Evolutionary conservation across 2,329 filamentous ascomycete genomes (phyloP).

Genomic region (Penicillium thymicola): DNA sequence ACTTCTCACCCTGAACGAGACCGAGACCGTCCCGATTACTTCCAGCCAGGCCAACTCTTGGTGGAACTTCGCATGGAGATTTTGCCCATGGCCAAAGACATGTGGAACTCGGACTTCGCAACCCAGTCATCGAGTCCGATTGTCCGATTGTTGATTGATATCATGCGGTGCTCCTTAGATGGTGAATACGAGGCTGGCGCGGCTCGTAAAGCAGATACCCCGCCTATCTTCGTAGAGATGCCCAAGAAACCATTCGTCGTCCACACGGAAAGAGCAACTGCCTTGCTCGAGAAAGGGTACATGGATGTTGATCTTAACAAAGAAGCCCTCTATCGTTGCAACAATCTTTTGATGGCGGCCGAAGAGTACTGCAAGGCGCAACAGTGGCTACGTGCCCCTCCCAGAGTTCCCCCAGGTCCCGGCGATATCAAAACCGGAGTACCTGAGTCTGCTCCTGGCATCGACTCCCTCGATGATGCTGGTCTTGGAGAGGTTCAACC

Average conservation of each 20-base stretch:
- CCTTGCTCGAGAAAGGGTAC: conserved; percentile 48
- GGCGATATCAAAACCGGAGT: conserved; percentile 48
- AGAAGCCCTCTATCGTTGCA: conserved; percentile 80
- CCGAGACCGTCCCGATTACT: conserved; percentile 57
- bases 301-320: conserved; percentile 60
- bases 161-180: conserved; percentile 72
- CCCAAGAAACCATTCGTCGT: conserved; percentile 53
- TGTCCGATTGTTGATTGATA: conserved; percentile 75
- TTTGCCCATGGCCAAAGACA: conserved; percentile 67
- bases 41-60: conserved; percentile 70
- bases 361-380: conserved; percentile 73
- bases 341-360: conserved; percentile 60
- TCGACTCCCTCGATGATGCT: conserved; percentile 31
- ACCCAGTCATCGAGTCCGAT: conserved; percentile 76
- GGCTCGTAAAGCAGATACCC: conserved; percentile 60
- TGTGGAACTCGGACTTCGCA: conserved; percentile 83
- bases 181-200: conserved; percentile 72
- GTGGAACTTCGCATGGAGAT: conserved; percentile 81
- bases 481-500: conserved; percentile 25
- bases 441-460: conserved; percentile 27
- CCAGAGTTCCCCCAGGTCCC: conserved; percentile 64
- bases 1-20: conserved; percentile 54
- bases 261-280: conserved; percentile 47
- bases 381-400: conserved; percentile 54
- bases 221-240: conserved; percentile 46